Base-by-base conservation (phyloP, 2,329 filamentous ascomycete genomes). In the Leptoxyphium fumago region DNA sequence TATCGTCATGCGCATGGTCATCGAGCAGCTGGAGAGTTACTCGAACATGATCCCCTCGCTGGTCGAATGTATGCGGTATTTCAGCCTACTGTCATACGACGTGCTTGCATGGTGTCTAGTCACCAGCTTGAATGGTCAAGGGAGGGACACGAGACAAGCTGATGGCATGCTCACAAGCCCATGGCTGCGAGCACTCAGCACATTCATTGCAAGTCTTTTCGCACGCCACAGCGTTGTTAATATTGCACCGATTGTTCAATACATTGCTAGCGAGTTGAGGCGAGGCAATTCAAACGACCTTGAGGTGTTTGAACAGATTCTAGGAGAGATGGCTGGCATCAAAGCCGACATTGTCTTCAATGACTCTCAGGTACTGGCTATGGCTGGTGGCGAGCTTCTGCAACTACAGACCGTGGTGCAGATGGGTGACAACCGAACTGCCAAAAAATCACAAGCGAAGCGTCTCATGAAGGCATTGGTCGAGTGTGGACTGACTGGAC, bases 11-110 rank as follows among this genome's bases (percentile, higher is more conserved):
- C 80, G 80, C 55, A 83, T 89, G 45, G 86, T 88, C 6, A 77
- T 98, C 46, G 80, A 80, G 49, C 88, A 95, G 61, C 85, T 95
- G 46, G 88, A 98, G 62, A 81, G 83, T 0, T 98, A 98, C 61
- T 84, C 83, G 59, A 98, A 96, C 58, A 74, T 98, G 48, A 94
- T 94, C 45, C 85, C 94, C 48, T 85, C 86, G 5, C 85, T 98
- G 48, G 88, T 96, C 11, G 87, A 95, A 59, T 95, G 88, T 57
- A 87, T 85, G 34, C 82, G 85, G 55, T 95, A 95, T 60, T 95
- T 96, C 54, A 94, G 89, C 1, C 80, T 84, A 44, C 68, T 98
- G 32, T 89, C 85, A 0, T 94, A 94, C 59, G 91, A 98, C 61
- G 84, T 94, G 29, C 71, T 98, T 39, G 84, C 86, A 2, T 98